Percentiles rank a stretch among this genome's conserved stretches.
Conservation (phyloP, 768 basidiomycete genomes). For the Cytidiella melzeri region DNA sequence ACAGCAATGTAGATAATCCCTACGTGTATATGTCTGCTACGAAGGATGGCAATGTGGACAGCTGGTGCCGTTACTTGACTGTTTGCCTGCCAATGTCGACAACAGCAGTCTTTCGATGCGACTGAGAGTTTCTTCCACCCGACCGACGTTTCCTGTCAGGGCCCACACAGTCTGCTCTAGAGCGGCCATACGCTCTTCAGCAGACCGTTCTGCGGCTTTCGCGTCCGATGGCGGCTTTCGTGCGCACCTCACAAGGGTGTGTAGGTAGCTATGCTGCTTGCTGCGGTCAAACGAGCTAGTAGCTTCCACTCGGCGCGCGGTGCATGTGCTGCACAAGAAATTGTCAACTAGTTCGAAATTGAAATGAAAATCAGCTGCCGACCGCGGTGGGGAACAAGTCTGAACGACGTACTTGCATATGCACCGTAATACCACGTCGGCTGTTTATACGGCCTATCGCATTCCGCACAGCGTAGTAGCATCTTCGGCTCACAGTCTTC, state of each 20-base stretch:
- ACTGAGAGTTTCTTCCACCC: conserved; percentile 14
- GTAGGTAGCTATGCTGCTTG: conserved; percentile 15
- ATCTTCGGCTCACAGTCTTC: conserved; percentile 11
- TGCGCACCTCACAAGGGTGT: conserved; percentile 18
- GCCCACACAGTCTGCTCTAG: conserved; percentile 16
- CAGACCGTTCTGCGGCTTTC: conserved; percentile 11
- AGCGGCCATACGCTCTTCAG: conserved; percentile 17
- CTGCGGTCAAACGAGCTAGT: background rate
- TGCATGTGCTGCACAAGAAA: conserved; percentile 22
- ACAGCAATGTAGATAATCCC: too few species aligned
- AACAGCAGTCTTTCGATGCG: conserved; percentile 18
- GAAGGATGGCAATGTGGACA: too few species aligned
- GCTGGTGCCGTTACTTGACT: background rate
- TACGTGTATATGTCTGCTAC: too few species aligned
- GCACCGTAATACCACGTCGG: conserved; percentile 13
- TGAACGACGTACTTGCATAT: background rate
- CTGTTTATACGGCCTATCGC: conserved; percentile 6
- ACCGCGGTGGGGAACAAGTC: background rate
- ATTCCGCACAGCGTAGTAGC: conserved; percentile 5
- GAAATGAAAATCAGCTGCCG: too few species aligned
- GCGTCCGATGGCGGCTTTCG: conserved; percentile 8
- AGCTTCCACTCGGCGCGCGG: conserved; percentile 10
- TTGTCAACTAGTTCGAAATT: conserved; percentile 13
- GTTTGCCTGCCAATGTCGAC: background rate
- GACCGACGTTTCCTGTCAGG: conserved; percentile 9